Conservation (phyloP, 768 basidiomycete genomes). For the Lactarius evosmus region DNA sequence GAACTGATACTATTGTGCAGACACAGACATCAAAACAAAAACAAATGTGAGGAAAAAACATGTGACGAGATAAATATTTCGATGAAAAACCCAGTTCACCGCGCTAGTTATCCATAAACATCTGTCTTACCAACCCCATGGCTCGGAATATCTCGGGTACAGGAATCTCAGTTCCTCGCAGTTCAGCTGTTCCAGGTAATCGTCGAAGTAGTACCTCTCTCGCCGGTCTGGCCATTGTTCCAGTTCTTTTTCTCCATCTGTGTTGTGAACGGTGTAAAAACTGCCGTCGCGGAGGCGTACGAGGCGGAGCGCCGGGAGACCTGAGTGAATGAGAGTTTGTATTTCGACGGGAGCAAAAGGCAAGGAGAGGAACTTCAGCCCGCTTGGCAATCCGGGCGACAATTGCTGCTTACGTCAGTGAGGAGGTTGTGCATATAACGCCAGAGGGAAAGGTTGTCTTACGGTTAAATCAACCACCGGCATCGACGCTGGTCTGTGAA, state of each 20-base stretch:
- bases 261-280: slow-evolving; percentile 14
- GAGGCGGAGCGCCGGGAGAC: slow-evolving; percentile 18
- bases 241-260: slow-evolving; percentile 1
- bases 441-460: not conserved
- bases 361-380: slow-evolving; percentile 33
- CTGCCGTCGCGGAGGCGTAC: slow-evolving; percentile 3
- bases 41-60: not conserved
- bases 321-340: not conserved
- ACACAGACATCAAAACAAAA: not conserved
- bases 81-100: not conserved
- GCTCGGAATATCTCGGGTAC: slow-evolving; percentile 4
- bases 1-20: no score
- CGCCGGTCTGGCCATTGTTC: slow-evolving; percentile 19
- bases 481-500: slow-evolving; percentile 30
- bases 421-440: slow-evolving; percentile 33
- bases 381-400: slow-evolving; percentile 23
- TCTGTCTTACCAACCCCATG: slow-evolving; percentile 16
- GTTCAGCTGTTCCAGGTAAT: slow-evolving; percentile 21
- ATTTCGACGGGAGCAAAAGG: slow-evolving; percentile 11
- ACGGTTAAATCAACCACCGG: slow-evolving; percentile 26
- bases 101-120: not conserved
- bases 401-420: slow-evolving; percentile 11
- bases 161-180: slow-evolving; percentile 17
- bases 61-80: not conserved
- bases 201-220: slow-evolving; percentile 19